A percentile compares a stretch with the other conserved stretches of the same genome.
These are phyloP conservation scores for Scheffersomyces spartinae DNA, from an alignment of 805 yeast species.

Conservation along the genomic window DNA sequence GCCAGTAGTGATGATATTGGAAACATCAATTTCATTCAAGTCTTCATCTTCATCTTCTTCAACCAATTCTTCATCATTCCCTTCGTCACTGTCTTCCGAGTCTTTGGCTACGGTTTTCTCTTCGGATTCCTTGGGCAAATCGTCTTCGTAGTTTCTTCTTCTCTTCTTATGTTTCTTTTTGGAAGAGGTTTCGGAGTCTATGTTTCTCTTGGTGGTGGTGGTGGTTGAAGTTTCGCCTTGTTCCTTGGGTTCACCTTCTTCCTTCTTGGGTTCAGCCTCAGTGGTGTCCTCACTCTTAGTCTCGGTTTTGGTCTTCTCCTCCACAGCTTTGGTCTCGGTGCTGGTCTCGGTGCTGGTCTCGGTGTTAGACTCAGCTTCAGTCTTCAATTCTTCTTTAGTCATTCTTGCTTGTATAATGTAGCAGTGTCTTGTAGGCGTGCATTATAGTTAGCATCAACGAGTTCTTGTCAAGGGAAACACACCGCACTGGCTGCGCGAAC, in stretches of 20 bases:
- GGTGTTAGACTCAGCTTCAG: too few species aligned
- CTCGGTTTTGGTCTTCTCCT: constrained; percentile 5
- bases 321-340: constrained; percentile 1
- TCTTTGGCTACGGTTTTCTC: too few species aligned
- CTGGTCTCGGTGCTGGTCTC: constrained; percentile 3
- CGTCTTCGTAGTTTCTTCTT: constrained; percentile 48
- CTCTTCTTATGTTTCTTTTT: constrained; percentile 40
- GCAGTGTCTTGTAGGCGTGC: too few species aligned
- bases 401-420: too few species aligned
- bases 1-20: constrained; percentile 76
- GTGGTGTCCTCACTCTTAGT: constrained; percentile 9
- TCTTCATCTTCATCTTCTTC: constrained; percentile 72
- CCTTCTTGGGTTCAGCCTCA: constrained; percentile 10
- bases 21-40: constrained; percentile 64
- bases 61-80: constrained; percentile 34
- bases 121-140: constrained; percentile 40
- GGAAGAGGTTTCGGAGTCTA: constrained; percentile 10
- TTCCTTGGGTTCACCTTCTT: constrained; percentile 7
- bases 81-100: constrained; percentile 32
- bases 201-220: constrained; percentile 3
- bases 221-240: too few species aligned
- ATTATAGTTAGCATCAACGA: too few species aligned
- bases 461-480: too few species aligned
- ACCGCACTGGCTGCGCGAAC: too few species aligned
- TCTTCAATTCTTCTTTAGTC: too few species aligned